Base-by-base conservation (phyloP, 805 yeast species). In the Priceomyces fermenticarens region DNA sequence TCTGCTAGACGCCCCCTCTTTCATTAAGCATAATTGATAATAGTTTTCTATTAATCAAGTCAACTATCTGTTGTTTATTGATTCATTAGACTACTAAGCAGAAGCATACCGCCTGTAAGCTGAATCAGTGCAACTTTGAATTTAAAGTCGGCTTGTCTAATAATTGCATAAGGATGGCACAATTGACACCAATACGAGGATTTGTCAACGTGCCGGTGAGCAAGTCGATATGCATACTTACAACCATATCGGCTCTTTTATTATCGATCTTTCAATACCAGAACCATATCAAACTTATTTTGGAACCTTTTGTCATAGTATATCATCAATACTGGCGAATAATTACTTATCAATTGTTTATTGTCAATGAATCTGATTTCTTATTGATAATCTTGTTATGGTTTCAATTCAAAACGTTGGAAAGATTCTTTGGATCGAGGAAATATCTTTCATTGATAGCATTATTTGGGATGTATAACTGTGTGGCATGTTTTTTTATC, bases 271-370 rank as follows among this genome's bases (percentile, higher is more conserved):
- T 75, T 10, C 72, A 67, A 39, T 39, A 62, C 46, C 77, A 78
- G 54, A 70, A 73, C 32, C 53, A 62, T 35, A 71, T 75, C 43
- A 48, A 55, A 4, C 60, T 77, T 14, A 54, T 72, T 9, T 66
- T 74, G 36, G 75, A 70, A 43, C 88, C 88, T 2, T 79, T 72
- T 50, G 65, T 82, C 8, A 50, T 69, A 2, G 67, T 73, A 43
- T 81, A 81, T 63, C 39, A 55, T 10, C 88, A 82, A 47, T 81
- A 71, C 52, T 81, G 83, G 77, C 60, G 87, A 39, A 53, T 77
- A 7, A 34, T 70, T 6, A 54, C 72, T 5, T 73, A 68, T 48
- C 87, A 80, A 52, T 20, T 76, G 10, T 63, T 76, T n/a, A 76
- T 77, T 38, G 65, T 77, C 33, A 80, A 78, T 52, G 85, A 80